Evolutionary conservation across 2,329 filamentous ascomycete genomes (phyloP), one percentile per base, ranked within the genome.

Genomic region (Calonectria fujianensis): DNA sequence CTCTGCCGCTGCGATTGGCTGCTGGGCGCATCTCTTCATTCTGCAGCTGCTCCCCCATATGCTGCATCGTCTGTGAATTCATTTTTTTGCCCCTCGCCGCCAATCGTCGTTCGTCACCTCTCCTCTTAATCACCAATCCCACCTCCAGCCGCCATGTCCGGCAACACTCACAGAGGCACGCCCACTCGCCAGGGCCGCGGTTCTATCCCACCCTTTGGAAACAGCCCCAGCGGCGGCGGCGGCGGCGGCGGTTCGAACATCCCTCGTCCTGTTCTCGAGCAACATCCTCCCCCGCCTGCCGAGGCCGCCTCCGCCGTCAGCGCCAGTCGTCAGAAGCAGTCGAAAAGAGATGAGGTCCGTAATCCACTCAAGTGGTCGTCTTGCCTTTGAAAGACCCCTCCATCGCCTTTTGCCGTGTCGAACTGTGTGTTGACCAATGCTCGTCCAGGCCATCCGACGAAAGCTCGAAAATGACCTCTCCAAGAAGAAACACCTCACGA

Each of bases 401-500:
- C 32, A 57, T 37, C 69, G 48, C 14, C 35, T 57, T 39, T 29
- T 69, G n/a, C 65, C 16, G 27, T 59, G 27, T 39, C 29, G 24
- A 32, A 70, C 72, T 48, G 24, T 20, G 70, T 76, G 50, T 78
- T 80, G 74, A 82, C 74, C 70, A 57, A 52, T 31, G 74, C 76
- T 74, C 70, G 70, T 77, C 77, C 84, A 98, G 97, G 97, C 97
- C 68, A 98, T 99, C 84, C 95, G 97, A 82, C 93, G 93, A 83
- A 98, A 98, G 89, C 94, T 99, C 89, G 97, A 99, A 89, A 96
- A 92, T 83, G 97, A 99, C 85, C 93, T 99, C 88, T 97, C 92
- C 91, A 98, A 98, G 90, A 98, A 98, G 92, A 98, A 96, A 88
- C 92, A 95, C 83, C 91, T 93, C 75, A 92, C 93, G 78, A 90